These are phyloP conservation scores for Avicennia marina DNA, from an alignment of 257 asterid species.

Conservation along the genomic window DNA sequence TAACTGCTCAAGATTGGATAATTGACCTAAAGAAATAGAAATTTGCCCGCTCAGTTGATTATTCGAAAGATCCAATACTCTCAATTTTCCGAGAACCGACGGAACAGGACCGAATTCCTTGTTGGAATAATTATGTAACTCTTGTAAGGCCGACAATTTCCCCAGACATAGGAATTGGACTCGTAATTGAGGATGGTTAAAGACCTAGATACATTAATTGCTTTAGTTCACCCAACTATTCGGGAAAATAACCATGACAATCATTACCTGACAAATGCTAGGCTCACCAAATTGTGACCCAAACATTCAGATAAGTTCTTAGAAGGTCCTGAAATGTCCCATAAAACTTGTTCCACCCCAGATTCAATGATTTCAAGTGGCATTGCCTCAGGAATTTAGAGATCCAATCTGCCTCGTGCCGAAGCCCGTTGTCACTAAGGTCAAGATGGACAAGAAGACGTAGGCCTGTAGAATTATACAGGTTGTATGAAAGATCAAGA, in stretches of 20 bases:
- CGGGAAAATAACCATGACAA: background rate
- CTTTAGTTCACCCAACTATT: background rate
- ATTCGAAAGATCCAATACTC: background rate
- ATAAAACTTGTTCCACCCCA: background rate
- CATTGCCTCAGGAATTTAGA: background rate
- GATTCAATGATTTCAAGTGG: conserved; percentile 3
- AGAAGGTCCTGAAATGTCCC: background rate
- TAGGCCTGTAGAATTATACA: too few species aligned
- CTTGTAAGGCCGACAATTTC: background rate
- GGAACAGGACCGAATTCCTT: too few species aligned
- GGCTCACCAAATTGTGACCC: background rate
- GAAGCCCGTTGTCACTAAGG: too few species aligned
- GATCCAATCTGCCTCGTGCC: background rate
- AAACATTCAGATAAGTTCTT: background rate
- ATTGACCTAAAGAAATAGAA: background rate
- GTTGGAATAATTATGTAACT: too few species aligned
- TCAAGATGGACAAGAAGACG: too few species aligned
- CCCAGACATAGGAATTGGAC: background rate
- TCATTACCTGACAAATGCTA: background rate
- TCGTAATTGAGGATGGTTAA: background rate
- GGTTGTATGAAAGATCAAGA: too few species aligned
- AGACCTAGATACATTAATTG: background rate
- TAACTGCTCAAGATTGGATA: background rate
- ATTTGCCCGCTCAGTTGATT: background rate
- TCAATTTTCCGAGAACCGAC: background rate